A percentile compares a stretch with the other conserved stretches of the same genome.
These are phyloP conservation scores for Microstroma glucosiphilum DNA, from an alignment of 1,284 basidiomycete species.

Conservation along the genomic window DNA sequence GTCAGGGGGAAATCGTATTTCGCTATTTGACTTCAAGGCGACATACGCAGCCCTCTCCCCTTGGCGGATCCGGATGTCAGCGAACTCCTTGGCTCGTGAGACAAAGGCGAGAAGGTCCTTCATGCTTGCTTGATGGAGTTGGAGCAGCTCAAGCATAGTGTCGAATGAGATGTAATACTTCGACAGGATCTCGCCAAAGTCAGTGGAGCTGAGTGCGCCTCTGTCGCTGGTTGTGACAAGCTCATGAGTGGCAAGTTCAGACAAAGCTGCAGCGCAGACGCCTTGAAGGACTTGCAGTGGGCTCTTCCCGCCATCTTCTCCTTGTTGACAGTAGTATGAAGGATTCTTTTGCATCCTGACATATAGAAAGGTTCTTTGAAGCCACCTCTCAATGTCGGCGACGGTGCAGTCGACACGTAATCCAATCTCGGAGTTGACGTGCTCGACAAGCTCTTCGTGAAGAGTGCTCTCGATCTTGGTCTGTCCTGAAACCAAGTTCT, in stretches of 20 bases:
- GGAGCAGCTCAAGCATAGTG: conserved; percentile 29
- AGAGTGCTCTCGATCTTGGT: conserved; percentile 32
- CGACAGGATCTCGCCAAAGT: conserved; percentile 34
- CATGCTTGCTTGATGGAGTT: conserved; percentile 13
- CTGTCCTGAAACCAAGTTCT: conserved; percentile 25
- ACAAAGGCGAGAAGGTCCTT: conserved; percentile 27
- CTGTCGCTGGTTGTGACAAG: conserved; percentile 14
- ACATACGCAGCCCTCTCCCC: conserved; percentile 45
- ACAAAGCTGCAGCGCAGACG: conserved; percentile 20
- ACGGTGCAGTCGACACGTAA: not conserved
- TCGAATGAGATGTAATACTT: conserved; percentile 31
- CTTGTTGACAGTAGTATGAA: conserved; percentile 18
- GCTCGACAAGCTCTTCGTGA: conserved; percentile 28
- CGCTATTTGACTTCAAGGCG: conserved; percentile 20
- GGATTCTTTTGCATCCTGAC: conserved; percentile 33
- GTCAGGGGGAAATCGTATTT: conserved; percentile 37
- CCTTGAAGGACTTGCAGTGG: conserved; percentile 18
- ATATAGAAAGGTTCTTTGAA: conserved; percentile 16
- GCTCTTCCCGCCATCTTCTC: conserved; percentile 15
- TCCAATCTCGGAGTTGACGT: conserved; percentile 38
- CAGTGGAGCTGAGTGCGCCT: conserved; percentile 21
- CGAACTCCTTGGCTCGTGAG: conserved; percentile 43
- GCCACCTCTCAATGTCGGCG: conserved; percentile 11
- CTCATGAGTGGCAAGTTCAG: conserved; percentile 16
- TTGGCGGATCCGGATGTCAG: conserved; percentile 42